Conservation (phyloP, 768 basidiomycete genomes). For the Lentinula sp. region DNA sequence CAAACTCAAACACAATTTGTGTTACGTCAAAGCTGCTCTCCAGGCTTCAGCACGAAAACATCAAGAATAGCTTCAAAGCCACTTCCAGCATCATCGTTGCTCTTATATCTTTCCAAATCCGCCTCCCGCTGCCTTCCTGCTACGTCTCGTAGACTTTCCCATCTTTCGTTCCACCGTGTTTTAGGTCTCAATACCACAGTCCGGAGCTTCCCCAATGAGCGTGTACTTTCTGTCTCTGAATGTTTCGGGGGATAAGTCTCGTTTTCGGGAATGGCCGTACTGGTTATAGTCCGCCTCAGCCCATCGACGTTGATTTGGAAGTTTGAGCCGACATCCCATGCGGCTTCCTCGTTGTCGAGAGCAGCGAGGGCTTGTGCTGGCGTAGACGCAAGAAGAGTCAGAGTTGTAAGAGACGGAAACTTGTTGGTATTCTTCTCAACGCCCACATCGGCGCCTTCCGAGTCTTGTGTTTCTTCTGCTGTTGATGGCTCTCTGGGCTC, state of each 20-base stretch:
- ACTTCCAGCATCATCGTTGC: background rate
- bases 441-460: background rate
- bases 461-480: background rate
- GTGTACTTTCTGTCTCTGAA: background rate
- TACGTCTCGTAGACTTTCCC: constrained; percentile 1
- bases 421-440: background rate
- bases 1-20: background rate
- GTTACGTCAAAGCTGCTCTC: background rate
- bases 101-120: background rate
- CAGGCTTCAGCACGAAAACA: background rate
- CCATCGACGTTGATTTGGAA: background rate
- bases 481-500: background rate
- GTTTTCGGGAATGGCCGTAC: background rate
- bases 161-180: background rate
- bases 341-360: background rate
- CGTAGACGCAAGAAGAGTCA: background rate
- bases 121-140: background rate
- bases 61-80: background rate
- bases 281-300: background rate
- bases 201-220: background rate
- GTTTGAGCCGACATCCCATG: constrained; percentile 1
- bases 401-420: background rate
- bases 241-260: no score
- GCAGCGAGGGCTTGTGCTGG: background rate
- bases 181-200: background rate